Conservation (phyloP, 129 eudicot species). For the Helianthus tuberosus region DNA sequence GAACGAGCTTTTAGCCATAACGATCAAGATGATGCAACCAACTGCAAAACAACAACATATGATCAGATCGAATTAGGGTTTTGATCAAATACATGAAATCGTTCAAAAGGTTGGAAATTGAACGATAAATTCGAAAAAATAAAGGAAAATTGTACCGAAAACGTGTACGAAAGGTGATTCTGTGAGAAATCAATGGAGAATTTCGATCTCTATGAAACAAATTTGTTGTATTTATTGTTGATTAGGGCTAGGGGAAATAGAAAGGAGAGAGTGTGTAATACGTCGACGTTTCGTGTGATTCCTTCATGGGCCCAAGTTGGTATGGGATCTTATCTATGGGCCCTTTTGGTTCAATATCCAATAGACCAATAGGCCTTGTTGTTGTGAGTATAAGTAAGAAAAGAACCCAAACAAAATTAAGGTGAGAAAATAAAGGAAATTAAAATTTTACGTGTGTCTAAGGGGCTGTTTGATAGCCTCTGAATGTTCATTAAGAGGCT, state of each 20-base stretch:
- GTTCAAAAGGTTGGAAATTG: not conserved
- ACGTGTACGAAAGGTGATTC: not conserved
- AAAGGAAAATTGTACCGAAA: slow-evolving; percentile 4
- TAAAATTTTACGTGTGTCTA: too few relatives aligned
- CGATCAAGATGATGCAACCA: slow-evolving; percentile 24
- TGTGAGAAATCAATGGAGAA: not conserved
- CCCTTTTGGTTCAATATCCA: not conserved
- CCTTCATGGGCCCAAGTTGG: not conserved
- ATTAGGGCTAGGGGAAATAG: slow-evolving; percentile 18
- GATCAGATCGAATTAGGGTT: slow-evolving; percentile 33
- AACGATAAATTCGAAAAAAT: not conserved
- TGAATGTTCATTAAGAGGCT: too few relatives aligned
- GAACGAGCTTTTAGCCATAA: slow-evolving; percentile 84
- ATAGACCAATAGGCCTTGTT: too few relatives aligned
- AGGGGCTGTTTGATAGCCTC: too few relatives aligned
- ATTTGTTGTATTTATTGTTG: slow-evolving; percentile 18
- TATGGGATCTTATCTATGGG: not conserved
- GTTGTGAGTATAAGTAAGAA: too few relatives aligned
- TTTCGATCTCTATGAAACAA: slow-evolving; percentile 15
- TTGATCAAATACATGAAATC: slow-evolving; percentile 20
- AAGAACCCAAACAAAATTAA: too few relatives aligned
- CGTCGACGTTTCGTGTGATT: slow-evolving; percentile 9
- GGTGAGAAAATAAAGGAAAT: too few relatives aligned
- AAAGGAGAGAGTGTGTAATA: not conserved
- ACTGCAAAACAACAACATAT: slow-evolving; percentile 18